These are phyloP conservation scores for Phyllachora maydis DNA, from an alignment of 2,329 filamentous ascomycete genomes.

Conservation along the genomic window DNA sequence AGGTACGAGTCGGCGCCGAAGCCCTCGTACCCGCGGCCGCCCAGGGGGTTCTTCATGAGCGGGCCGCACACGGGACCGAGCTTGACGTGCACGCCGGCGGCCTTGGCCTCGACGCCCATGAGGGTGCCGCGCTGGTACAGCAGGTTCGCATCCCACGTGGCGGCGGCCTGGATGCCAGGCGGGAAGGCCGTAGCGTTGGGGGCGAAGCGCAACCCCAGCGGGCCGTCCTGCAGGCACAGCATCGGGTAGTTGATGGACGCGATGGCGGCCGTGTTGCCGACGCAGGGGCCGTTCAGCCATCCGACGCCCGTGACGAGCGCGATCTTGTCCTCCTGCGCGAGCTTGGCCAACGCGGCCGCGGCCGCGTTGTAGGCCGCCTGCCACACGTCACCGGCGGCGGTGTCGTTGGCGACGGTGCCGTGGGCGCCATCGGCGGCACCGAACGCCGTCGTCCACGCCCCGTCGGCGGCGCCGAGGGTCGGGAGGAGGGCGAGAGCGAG, in stretches of 20 bases:
- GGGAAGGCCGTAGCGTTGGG: conserved; percentile 59
- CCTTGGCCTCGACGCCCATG: conserved; percentile 47
- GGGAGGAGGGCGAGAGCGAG: no score
- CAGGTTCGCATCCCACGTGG: conserved; percentile 60
- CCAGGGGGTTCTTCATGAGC: conserved; percentile 50
- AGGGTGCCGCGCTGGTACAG: conserved; percentile 51
- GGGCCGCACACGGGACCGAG: conserved; percentile 61
- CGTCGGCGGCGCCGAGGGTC: no score
- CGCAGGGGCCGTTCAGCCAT: conserved; percentile 52
- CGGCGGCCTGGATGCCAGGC: conserved; percentile 56
- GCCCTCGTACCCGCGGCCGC: conserved; percentile 67
- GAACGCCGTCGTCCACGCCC: no score
- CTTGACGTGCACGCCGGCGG: conserved; percentile 52
- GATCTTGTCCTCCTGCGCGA: conserved; percentile 59
- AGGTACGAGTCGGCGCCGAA: conserved; percentile 67
- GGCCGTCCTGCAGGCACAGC: conserved; percentile 64
- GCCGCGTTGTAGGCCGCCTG: conserved; percentile 50
- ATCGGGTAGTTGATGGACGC: conserved; percentile 42
- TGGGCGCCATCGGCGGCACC: no score
- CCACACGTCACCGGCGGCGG: conserved; percentile 26
- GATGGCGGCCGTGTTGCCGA: conserved; percentile 38
- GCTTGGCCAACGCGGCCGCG: conserved; percentile 39
- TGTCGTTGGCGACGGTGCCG: no score
- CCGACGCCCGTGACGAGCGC: conserved; percentile 61
- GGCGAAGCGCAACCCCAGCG: conserved; percentile 52